Evolutionary conservation across 2,329 filamentous ascomycete species (phyloP).

Genomic region (Neofusicoccum umdonicola): DNA sequence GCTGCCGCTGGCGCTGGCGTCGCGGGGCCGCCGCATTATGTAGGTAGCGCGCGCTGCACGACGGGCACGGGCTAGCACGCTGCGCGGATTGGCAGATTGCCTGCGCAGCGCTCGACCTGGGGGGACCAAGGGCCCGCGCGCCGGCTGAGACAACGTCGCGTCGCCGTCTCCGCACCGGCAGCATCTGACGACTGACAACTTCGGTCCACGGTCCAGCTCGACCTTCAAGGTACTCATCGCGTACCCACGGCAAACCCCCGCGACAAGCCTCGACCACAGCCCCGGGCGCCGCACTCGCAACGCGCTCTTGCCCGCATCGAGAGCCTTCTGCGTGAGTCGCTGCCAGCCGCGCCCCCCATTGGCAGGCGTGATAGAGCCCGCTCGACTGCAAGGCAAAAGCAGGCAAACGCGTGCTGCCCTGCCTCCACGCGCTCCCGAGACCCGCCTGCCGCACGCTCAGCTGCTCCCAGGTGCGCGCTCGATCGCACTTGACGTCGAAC

Average conservation of each 20-base stretch:
- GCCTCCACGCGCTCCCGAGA: constrained; percentile 9
- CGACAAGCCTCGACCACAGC: constrained; percentile 12
- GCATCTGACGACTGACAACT: constrained; percentile 11
- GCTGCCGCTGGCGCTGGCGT: no score
- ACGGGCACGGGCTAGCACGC: not conserved
- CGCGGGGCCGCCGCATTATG: not conserved
- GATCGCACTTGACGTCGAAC: constrained; percentile 14
- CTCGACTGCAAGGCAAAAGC: constrained; percentile 15
- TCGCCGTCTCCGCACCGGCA: constrained; percentile 15
- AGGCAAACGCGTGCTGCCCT: constrained; percentile 9
- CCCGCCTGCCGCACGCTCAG: constrained; percentile 15
- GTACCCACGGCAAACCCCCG: constrained; percentile 13
- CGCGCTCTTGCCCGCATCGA: constrained; percentile 9
- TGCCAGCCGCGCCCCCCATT: constrained; percentile 11
- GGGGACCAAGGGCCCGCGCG: not conserved
- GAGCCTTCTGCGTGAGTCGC: constrained; percentile 12
- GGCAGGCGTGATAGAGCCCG: constrained; percentile 6
- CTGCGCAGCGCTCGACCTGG: not conserved
- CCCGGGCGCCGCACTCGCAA: constrained; percentile 10
- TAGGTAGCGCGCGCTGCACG: not conserved
- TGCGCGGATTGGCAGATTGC: constrained; percentile 1
- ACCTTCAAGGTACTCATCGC: constrained; percentile 14
- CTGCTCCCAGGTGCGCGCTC: constrained; percentile 5
- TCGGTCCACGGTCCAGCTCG: constrained; percentile 3
- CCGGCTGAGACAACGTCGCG: constrained; percentile 14